A percentile compares a stretch with the other conserved stretches of the same genome.
Evolutionary conservation across 192 early-diverging fungal species (phyloP).

Genomic region (Umbelopsis ramanniana): DNA sequence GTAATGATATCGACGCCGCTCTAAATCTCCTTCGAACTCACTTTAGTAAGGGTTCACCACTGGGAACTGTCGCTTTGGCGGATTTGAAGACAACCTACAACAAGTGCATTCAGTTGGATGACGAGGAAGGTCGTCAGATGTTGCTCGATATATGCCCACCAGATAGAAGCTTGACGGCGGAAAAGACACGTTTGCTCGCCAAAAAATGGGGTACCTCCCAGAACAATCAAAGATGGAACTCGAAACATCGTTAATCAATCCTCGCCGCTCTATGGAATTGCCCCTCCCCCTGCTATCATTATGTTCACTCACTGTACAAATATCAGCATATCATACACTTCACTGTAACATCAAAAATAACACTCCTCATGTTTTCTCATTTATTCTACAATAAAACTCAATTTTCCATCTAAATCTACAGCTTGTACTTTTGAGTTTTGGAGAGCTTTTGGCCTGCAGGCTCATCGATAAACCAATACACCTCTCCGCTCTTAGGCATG

Average conservation of each 20-base stretch:
- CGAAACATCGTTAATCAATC: background rate
- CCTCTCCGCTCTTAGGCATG: constrained; percentile 57
- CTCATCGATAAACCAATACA: constrained; percentile 83
- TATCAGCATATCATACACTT: background rate
- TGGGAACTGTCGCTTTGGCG: constrained; percentile 42
- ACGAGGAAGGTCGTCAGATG: constrained; percentile 51
- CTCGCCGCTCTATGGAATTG: background rate
- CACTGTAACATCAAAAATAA: background rate
- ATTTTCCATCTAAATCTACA: background rate
- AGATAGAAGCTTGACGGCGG: constrained; percentile 35
- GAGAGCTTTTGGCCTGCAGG: constrained; percentile 59
- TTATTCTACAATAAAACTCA: constrained; percentile 2
- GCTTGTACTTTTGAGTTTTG: constrained; percentile 11
- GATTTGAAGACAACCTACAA: constrained; percentile 56
- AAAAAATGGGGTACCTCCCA: constrained; percentile 59
- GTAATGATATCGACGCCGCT: constrained; percentile 51
- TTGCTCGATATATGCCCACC: constrained; percentile 54
- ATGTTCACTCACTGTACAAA: background rate
- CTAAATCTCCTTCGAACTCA: constrained; percentile 54
- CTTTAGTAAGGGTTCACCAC: constrained; percentile 35
- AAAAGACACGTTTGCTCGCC: constrained; percentile 42
- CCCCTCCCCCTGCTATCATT: background rate
- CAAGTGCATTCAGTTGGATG: constrained; percentile 53
- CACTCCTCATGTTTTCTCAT: constrained; percentile 1
- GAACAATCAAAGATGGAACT: constrained; percentile 2